Percentiles rank a stretch among this genome's conserved stretches.
Conservation (phyloP, 2,329 filamentous ascomycete species). For the Lachnellula willkommii region DNA sequence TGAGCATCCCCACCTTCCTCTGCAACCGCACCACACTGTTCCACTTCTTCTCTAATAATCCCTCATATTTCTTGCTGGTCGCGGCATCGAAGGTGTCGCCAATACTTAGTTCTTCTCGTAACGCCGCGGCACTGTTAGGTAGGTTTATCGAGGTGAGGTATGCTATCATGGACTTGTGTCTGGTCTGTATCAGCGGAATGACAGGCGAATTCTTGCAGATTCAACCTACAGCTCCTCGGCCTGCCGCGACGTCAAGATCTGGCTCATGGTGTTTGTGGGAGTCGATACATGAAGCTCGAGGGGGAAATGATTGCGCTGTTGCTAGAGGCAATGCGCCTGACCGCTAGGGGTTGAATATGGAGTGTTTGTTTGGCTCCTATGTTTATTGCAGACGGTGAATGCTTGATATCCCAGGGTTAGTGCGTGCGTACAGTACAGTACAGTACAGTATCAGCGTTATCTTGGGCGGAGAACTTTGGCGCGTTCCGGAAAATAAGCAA, state of each 20-base stretch:
- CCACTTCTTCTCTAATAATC: constrained; percentile 96
- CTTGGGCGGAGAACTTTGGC: too few species aligned
- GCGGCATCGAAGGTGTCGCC: constrained; percentile 66
- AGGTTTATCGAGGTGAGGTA: constrained; percentile 75
- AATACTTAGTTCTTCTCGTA: constrained; percentile 73
- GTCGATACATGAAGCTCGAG: constrained; percentile 25
- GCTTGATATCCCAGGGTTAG: not conserved
- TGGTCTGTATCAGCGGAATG: constrained; percentile 36
- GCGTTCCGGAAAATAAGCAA: not conserved
- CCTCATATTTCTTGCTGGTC: constrained; percentile 91
- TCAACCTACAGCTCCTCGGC: constrained; percentile 80
- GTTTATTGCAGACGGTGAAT: constrained; percentile 7
- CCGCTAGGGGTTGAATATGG: not conserved
- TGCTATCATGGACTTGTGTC: constrained; percentile 89
- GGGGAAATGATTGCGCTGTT: constrained; percentile 7
- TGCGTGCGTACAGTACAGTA: too few species aligned
- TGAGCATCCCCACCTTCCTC: constrained; percentile 65
- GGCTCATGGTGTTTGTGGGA: constrained; percentile 54
- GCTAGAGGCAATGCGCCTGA: constrained; percentile 21
- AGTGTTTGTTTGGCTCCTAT: constrained; percentile 2
- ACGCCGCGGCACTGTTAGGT: constrained; percentile 59
- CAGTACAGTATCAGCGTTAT: too few species aligned
- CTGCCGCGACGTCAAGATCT: constrained; percentile 71
- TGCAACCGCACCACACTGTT: constrained; percentile 90
- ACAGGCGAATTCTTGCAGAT: constrained; percentile 5